Base-by-base conservation (phyloP, 495 filamentous ascomycete species). In the Talaromyces proteolyticus region DNA sequence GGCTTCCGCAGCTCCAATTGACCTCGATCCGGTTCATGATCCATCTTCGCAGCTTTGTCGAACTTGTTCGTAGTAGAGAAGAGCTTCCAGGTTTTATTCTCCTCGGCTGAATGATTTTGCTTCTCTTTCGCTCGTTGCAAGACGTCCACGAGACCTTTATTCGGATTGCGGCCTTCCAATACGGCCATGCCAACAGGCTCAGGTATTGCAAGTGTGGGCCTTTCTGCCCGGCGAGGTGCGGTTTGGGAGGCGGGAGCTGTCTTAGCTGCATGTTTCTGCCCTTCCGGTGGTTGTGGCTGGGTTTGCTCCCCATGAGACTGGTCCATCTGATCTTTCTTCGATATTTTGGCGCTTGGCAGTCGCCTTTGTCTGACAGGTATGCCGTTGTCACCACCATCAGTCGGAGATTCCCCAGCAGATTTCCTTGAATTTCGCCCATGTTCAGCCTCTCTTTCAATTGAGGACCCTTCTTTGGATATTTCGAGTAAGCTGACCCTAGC, bases 401-500 rank as follows among this genome's bases (percentile, higher is more conserved):
- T n/a, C n/a, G n/a, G n/a, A n/a, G n/a, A n/a, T n/a, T n/a, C n/a
- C n/a, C n/a, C n/a, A n/a, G n/a, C n/a, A n/a, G n/a, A n/a, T n/a
- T n/a, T n/a, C n/a, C n/a, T n/a, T n/a, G n/a, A 18, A 23, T 47
- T 22, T 42, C 11, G 20, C 6, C 17, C 20, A 12, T 17, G 17
- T n/a, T 47, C 36, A n/a, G 10, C 19, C n/a, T 39, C 44, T 23
- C 50, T 11, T 26, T 47, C 22, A n/a, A 34, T 38, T 18, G 45
- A 42, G 19, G 23, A 21, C n/a, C n/a, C n/a, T n/a, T n/a, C n/a
- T n/a, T n/a, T n/a, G n/a, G n/a, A n/a, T n/a, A n/a, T n/a, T n/a
- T n/a, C n/a, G n/a, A 58, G 50, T 20, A 69, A 38, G 2, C 69
- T 68, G 10, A 70, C 50, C 44, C 54, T 66, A 36, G 36, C 47